A percentile compares a stretch with the other conserved stretches of the same genome.
Evolutionary conservation across 805 yeast genomes (phyloP).

Genomic region (Cyberlindnera mycetangii): DNA sequence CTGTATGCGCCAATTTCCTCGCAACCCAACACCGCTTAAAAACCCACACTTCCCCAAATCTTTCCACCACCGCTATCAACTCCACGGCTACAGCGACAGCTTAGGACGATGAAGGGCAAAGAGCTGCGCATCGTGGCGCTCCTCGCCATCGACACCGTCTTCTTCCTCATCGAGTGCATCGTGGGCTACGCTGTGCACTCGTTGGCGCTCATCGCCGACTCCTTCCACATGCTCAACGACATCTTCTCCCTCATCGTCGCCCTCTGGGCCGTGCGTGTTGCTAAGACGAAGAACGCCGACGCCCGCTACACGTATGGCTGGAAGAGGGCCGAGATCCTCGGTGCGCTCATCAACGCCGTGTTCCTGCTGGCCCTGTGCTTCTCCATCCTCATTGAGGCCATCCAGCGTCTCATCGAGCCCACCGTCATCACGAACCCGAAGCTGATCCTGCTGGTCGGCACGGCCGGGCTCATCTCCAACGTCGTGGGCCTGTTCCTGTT

Average conservation of each 20-base stretch:
- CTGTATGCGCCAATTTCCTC: too few species aligned
- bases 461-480: slow-evolving; percentile 79
- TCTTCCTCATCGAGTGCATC: slow-evolving; percentile 81
- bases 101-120: slow-evolving; percentile 33
- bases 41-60: too few species aligned
- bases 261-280: slow-evolving; percentile 92
- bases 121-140: slow-evolving; percentile 72
- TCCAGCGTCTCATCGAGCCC: slow-evolving; percentile 83
- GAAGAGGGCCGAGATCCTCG: slow-evolving; percentile 96
- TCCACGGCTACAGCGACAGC: too few species aligned
- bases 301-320: slow-evolving; percentile 94
- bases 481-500: slow-evolving; percentile 79
- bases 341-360: slow-evolving; percentile 92
- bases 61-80: too few species aligned
- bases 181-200: slow-evolving; percentile 92
- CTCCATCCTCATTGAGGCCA: slow-evolving; percentile 87
- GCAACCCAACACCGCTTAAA: too few species aligned
- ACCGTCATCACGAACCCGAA: slow-evolving; percentile 78
- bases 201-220: slow-evolving; percentile 90
- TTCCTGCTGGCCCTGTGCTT: slow-evolving; percentile 89
- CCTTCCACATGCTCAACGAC: slow-evolving; percentile 97
- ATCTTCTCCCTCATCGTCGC: slow-evolving; percentile 87
- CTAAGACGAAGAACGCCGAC: slow-evolving; percentile 77
- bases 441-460: slow-evolving; percentile 77
- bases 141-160: slow-evolving; percentile 70